phyloP scores from a whole-genome alignment of 345 rosid species.

The Rhodamnia argentea region DNA sequence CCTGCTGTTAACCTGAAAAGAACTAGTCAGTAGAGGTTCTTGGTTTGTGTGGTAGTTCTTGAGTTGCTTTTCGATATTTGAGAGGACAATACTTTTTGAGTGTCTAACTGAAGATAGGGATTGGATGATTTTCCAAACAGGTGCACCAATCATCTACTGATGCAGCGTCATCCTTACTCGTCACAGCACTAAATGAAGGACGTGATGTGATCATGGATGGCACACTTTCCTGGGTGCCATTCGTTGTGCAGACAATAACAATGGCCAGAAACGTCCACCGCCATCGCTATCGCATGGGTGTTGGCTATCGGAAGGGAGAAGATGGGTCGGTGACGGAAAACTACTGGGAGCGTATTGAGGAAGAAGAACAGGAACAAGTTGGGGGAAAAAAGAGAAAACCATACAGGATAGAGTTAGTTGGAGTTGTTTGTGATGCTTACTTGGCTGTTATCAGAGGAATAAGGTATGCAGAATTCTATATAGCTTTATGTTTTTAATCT shows the following conservation, averaged over 20 bases:
- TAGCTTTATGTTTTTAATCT: not conserved
- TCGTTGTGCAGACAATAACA: slow-evolving; percentile 75
- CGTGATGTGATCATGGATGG: slow-evolving; percentile 97
- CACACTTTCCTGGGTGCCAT: slow-evolving; percentile 87
- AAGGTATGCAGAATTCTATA: slow-evolving; percentile 28
- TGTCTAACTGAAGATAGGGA: not conserved
- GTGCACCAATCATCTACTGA: slow-evolving; percentile 96
- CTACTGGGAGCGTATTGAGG: slow-evolving; percentile 73
- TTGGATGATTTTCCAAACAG: slow-evolving; percentile 16
- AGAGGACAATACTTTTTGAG: not conserved
- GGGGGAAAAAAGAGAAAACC: slow-evolving; percentile 57
- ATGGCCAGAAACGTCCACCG: slow-evolving; percentile 89
- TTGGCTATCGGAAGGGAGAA: slow-evolving; percentile 49
- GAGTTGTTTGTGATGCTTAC: slow-evolving; percentile 91
- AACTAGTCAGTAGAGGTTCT: not conserved
- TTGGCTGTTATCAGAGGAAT: slow-evolving; percentile 91
- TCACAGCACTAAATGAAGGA: slow-evolving; percentile 88
- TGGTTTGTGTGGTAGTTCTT: not conserved
- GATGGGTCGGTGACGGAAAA: slow-evolving; percentile 65
- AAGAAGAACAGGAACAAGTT: slow-evolving; percentile 34
- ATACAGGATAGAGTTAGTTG: slow-evolving; percentile 89
- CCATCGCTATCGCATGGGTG: slow-evolving; percentile 78
- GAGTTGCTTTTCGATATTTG: not conserved
- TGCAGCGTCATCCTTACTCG: slow-evolving; percentile 88
- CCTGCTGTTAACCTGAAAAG: not conserved